Evolutionary conservation across 2,329 filamentous ascomycete species (phyloP), one percentile per base, ranked within the genome.

Genomic region (Cytospora piceicola): DNA sequence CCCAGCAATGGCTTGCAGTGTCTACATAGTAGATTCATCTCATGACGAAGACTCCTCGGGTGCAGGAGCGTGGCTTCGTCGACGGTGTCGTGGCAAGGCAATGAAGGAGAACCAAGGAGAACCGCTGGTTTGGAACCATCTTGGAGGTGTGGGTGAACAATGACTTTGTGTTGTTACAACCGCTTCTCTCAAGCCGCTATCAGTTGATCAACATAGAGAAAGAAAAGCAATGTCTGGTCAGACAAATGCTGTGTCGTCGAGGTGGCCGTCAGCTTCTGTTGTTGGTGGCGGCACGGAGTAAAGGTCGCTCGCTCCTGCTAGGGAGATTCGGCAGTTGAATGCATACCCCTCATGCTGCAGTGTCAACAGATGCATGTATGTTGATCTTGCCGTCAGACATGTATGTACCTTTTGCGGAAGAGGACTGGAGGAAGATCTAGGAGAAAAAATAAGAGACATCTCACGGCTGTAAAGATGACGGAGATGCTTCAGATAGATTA

Each of bases 181-280:
- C 58, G 65, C 65, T 64, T 42, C 61, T 67, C 52, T 67, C 65
- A 61, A 61, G 51, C 65, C 65, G 65, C 61, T 30, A 42, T n/a
- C 6, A 49, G 34, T 46, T 39, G 22, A 6, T 49, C n/a, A 22
- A 49, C 8, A 1, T 14, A n/a, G 34, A 12, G 20, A 9, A 24
- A 12, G 20, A 9, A 24, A 8, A 49, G 42, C 42, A 49, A 49
- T n/a, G n/a, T 49, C 11, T 14, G 9, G 46, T 14, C 46, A 12
- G 11, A 49, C 22, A 22, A 24, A 24, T 24, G 14, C n/a, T n/a
- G n/a, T 49, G n/a, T 20, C 46, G n/a, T 24, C n/a, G 46, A 12
- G 46, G 12, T 49, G 12, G 22, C 24, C 46, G n/a, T 49, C 46
- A 24, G 46, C n/a, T 7, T 12, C 11, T 22, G n/a, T n/a, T 24